These are phyloP conservation scores for Colletotrichum horii DNA, from an alignment of 2,329 filamentous ascomycete species.

Conservation along the genomic window DNA sequence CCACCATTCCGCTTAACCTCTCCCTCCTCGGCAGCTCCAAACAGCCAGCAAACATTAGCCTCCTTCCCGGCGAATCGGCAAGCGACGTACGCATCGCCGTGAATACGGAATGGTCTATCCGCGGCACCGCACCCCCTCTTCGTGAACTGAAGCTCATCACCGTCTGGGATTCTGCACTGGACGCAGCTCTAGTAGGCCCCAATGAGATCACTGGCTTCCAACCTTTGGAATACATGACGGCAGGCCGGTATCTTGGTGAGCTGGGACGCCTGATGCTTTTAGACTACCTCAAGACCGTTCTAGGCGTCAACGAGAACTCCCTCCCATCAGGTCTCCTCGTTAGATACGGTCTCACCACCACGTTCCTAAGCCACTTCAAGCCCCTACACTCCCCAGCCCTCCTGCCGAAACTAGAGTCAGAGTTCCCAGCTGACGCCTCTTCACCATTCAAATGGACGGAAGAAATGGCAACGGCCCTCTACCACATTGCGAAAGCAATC, in stretches of 20 bases:
- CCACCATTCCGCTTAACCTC: slow-evolving; percentile 75
- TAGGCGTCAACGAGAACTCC: slow-evolving; percentile 42
- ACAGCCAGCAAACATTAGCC: slow-evolving; percentile 52
- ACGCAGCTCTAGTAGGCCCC: slow-evolving; percentile 67
- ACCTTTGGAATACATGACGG: slow-evolving; percentile 84
- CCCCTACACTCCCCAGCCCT: slow-evolving; percentile 34
- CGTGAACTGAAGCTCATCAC: slow-evolving; percentile 68
- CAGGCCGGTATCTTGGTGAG: slow-evolving; percentile 79
- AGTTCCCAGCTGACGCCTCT: slow-evolving; percentile 53
- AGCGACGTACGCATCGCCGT: slow-evolving; percentile 72
- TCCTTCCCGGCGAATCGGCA: slow-evolving; percentile 48
- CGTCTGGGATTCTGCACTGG: slow-evolving; percentile 72
- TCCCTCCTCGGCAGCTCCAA: slow-evolving; percentile 69
- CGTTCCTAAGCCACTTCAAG: slow-evolving; percentile 73
- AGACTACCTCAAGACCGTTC: slow-evolving; percentile 61
- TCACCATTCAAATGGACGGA: slow-evolving; percentile 67
- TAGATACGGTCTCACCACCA: slow-evolving; percentile 71
- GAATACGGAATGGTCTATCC: slow-evolving; percentile 87
- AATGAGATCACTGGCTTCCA: slow-evolving; percentile 79
- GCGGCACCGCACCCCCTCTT: slow-evolving; percentile 73
- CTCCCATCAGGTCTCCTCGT: slow-evolving; percentile 62
- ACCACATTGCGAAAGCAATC: slow-evolving; percentile 72
- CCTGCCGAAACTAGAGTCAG: slow-evolving; percentile 51
- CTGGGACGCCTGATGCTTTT: slow-evolving; percentile 73
- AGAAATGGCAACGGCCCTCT: slow-evolving; percentile 63